phyloP scores from a whole-genome alignment of 768 basidiomycete species.

The Saitozyma podzolica region DNA sequence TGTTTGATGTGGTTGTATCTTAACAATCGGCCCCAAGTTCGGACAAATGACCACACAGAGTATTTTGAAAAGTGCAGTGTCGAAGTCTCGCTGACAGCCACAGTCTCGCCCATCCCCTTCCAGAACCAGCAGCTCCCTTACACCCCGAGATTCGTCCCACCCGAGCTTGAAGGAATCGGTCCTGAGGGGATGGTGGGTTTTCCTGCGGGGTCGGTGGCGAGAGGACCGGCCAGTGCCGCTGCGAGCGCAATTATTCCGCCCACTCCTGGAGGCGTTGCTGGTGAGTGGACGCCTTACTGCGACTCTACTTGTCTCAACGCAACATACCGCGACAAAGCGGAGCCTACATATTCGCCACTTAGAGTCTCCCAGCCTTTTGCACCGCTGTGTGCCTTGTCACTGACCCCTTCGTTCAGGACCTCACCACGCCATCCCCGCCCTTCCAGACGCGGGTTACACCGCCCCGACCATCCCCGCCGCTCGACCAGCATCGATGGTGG shows the following conservation, averaged over 20 bases:
- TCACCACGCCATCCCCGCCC: conserved; percentile 36
- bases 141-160: conserved; percentile 26
- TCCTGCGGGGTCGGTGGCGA: not conserved
- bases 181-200: conserved; percentile 6
- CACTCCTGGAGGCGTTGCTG: conserved; percentile 34
- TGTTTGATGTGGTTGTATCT: too few relatives aligned
- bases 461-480: conserved; percentile 25
- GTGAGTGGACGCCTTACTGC: conserved; percentile 14
- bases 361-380: too few relatives aligned
- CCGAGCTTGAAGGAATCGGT: conserved; percentile 9
- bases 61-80: too few relatives aligned
- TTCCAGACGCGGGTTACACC: conserved; percentile 44
- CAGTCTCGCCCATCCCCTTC: conserved; percentile 39
- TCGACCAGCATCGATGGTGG: not conserved
- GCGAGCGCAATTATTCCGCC: conserved; percentile 35
- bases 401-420: conserved; percentile 23
- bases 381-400: too few relatives aligned
- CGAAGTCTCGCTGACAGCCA: too few relatives aligned
- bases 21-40: too few relatives aligned
- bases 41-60: too few relatives aligned
- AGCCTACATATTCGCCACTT: not conserved
- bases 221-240: conserved; percentile 23
- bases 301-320: not conserved
- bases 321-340: conserved; percentile 1
- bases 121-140: conserved; percentile 31